Conservation (phyloP, 75 land plant species). For the Azolla pinnata region DNA sequence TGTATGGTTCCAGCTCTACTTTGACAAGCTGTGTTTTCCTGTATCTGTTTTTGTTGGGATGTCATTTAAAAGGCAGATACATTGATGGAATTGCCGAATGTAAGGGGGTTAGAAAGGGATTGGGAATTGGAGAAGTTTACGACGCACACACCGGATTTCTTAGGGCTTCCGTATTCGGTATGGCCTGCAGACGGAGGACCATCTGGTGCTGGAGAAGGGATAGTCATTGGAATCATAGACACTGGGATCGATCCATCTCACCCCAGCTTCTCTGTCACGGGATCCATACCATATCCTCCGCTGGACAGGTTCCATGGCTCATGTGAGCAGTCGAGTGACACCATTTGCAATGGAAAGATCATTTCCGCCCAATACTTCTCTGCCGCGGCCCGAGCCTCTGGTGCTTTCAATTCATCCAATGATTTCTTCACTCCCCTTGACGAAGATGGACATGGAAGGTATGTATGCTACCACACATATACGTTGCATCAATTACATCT, state of each 20-base stretch:
- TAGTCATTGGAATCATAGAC: constrained; percentile 70
- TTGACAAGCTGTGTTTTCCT: too few relatives aligned
- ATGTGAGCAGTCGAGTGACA: constrained; percentile 51
- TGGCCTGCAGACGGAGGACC: constrained; percentile 80
- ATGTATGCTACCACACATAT: too few relatives aligned
- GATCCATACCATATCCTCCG: constrained; percentile 54
- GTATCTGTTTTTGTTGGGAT: too few relatives aligned
- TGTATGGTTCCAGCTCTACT: too few relatives aligned
- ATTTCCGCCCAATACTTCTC: constrained; percentile 94
- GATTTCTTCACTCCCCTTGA: constrained; percentile 87
- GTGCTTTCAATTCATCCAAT: constrained; percentile 60
- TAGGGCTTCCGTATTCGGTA: constrained; percentile 71
- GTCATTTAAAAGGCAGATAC: constrained; percentile 56
- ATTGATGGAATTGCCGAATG: constrained; percentile 41
- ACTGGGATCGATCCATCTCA: constrained; percentile 91
- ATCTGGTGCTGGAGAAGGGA: constrained; percentile 38
- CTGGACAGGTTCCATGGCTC: constrained; percentile 51
- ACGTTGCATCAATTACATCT: too few relatives aligned
- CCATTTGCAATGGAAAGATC: constrained; percentile 87
- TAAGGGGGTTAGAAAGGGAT: constrained; percentile 56
- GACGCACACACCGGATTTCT: constrained; percentile 78
- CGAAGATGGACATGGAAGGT: constrained; percentile 99
- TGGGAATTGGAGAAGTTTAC: constrained; percentile 57
- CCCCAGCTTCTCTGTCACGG: constrained; percentile 67
- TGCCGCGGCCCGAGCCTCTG: constrained; percentile 75